These are phyloP conservation scores for Turritis glabra DNA, from an alignment of 345 rosid species.

Conservation along the genomic window DNA sequence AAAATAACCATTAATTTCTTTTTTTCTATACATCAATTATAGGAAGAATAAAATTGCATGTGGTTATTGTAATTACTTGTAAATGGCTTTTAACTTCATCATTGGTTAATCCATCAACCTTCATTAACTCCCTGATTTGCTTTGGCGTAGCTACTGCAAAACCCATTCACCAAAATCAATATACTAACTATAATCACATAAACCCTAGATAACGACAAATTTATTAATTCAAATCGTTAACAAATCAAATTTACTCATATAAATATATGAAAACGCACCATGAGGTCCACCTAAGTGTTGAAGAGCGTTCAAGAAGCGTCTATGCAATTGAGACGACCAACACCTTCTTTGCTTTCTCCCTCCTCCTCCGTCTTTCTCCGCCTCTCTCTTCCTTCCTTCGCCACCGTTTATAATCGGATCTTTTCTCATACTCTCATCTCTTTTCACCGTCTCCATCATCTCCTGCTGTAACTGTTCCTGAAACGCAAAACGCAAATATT, in stretches of 20 bases:
- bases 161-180: constrained; percentile 13
- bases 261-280: constrained; percentile 42
- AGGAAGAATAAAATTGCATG: background rate
- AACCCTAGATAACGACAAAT: background rate
- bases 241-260: background rate
- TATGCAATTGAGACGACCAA: constrained; percentile 94
- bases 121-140: constrained; percentile 91
- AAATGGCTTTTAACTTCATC: constrained; percentile 99
- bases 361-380: constrained; percentile 48
- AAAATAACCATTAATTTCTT: too few relatives aligned
- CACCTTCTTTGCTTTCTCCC: constrained; percentile 80
- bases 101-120: constrained; percentile 89
- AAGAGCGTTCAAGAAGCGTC: constrained; percentile 81
- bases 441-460: constrained; percentile 54
- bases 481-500: constrained; percentile 8
- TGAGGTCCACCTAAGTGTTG: constrained; percentile 95
- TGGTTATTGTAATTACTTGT: constrained; percentile 52
- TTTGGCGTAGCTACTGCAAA: constrained; percentile 88
- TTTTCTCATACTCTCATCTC: constrained; percentile 50
- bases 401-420: constrained; percentile 34
- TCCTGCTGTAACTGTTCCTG: constrained; percentile 12
- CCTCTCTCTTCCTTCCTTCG: constrained; percentile 49
- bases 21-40: background rate
- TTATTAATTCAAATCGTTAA: background rate
- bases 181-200: background rate